Base-by-base conservation (phyloP, 1,284 basidiomycete species). In the Cryptococcus amylolentus region DNA sequence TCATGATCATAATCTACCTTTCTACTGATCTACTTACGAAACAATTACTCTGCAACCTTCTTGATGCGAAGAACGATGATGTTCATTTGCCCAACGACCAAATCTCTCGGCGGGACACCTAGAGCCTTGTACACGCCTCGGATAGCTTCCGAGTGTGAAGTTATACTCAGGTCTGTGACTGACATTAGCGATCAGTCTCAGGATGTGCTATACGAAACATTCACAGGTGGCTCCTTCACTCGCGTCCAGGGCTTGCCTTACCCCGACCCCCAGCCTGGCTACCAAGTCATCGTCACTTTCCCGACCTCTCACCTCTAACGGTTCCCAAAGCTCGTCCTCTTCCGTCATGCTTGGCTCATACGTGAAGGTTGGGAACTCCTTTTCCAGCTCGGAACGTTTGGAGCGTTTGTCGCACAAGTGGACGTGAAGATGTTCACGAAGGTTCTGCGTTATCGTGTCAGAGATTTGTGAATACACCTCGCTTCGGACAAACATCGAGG, bases 381-480 rank as follows among this genome's bases (percentile, higher is more conserved):
- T 26, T 23, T 55, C 55, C 6, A 70, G 61, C 23, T 60, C 52
- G 7, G 47, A 41, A 18, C 57, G 27, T 0, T 58, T 31, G 4
- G 58, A 48, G 2, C 70, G 63, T 37, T 56, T 42, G 54, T 72
- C 68, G 57, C 68, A 70, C 48, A 56, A 53, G 50, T 69, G 64
- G 14, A 68, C 68, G 50, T 70, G 68, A 6, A 72, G 61, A 50
- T 69, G 68, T 54, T 70, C 70, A 48, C 70, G 64, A 6, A 72
- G 49, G 46, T 72, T 63, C 68, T 71, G 52, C 1, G 31, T 35
- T 35, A 6, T 35, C 7, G 31, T 35, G 10, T 35, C 31, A 35
- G 3, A 5, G 5, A 35, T 10, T 6, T 6, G 31, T 35, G 1
- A 13, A 16, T 47, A 13, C 7, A 6, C 10, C 10, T 6, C 31